Evolutionary conservation across 768 basidiomycete species (phyloP), one percentile per base, ranked within the genome.

Genomic region (Lentinula guzmanii): DNA sequence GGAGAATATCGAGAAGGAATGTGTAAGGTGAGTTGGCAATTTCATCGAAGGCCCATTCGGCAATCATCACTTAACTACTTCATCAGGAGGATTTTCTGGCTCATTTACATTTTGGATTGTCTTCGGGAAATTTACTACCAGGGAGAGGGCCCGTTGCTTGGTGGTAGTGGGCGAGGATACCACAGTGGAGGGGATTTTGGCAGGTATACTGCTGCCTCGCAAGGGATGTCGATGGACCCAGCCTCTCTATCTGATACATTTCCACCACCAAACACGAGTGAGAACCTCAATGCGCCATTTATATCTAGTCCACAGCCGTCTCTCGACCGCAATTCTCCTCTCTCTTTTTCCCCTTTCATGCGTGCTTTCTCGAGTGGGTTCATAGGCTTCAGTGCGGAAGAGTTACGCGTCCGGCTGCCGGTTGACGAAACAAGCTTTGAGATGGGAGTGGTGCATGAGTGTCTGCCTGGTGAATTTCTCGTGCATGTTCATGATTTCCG

Each of bases 361-460:
- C 60, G 33, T 16, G 63, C 54, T 45, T 59, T 59, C 28, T 34
- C 58, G 33, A 39, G 50, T 21, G 62, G 62, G 8, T 46, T 65
- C 28, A 15, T 63, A 37, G 62, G 64, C 41, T 64, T 67, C 18
- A 68, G 58, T 61, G 75, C 74, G 48, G 71, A 74, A 45, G 82
- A 87, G 62, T 71, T 84, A 61, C 79, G 78, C 39, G 79, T 91
- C 46, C 82, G 86, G 53, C 76, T 93, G 39, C 91, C 91, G n/a
- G 84, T 86, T 7, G 90, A 92, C 68, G 91, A 93, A 71, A 85
- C 89, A 8, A 86, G 83, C 70, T 93, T 92, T 67, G 90, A 93
- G 70, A 74, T 93, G 61, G 83, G 83, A 31, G 83, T 84, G 28
- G 58, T 64, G 7, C 79, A 83, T 70, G 80, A 82, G 52, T 81